These are phyloP conservation scores for Termitomyces sp. DNA, from an alignment of 768 basidiomycete genomes.

Conservation along the genomic window DNA sequence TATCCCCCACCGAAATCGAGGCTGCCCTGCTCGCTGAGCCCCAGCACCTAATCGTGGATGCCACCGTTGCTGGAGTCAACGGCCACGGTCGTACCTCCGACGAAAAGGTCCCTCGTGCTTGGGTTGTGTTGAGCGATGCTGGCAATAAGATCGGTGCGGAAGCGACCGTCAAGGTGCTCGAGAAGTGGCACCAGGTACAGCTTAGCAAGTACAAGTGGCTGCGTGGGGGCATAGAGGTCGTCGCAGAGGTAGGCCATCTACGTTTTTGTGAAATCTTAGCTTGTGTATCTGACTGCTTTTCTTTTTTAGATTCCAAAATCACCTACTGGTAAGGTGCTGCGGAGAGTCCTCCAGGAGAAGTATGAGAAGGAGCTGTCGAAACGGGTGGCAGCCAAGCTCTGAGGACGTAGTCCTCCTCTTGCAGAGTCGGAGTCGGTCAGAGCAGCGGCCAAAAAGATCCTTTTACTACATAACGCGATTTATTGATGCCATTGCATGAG, in stretches of 20 bases:
- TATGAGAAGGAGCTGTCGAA: constrained; percentile 37
- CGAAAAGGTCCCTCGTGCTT: constrained; percentile 73
- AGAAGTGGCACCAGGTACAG: constrained; percentile 55
- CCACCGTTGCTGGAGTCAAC: constrained; percentile 65
- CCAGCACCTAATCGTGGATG: constrained; percentile 55
- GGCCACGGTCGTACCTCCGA: constrained; percentile 59
- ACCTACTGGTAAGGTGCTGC: constrained; percentile 67
- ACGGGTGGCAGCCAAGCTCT: constrained; percentile 26
- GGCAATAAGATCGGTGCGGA: constrained; percentile 45
- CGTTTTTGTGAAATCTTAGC: too few species aligned
- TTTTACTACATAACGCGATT: too few species aligned
- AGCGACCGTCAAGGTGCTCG: constrained; percentile 39
- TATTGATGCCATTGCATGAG: too few species aligned
- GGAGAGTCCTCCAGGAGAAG: constrained; percentile 53
- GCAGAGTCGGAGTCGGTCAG: too few species aligned
- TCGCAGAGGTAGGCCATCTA: constrained; percentile 45
- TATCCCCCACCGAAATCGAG: constrained; percentile 78
- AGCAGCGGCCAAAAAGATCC: too few species aligned
- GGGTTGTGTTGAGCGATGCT: constrained; percentile 58
- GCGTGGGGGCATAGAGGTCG: constrained; percentile 63
- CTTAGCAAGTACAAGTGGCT: constrained; percentile 76
- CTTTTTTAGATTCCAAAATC: constrained; percentile 59
- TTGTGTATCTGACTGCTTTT: background rate
- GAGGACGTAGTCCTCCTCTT: too few species aligned
- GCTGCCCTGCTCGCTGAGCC: constrained; percentile 58